Base-by-base conservation (phyloP, 805 yeast species). In the Spathaspora passalidarum region DNA sequence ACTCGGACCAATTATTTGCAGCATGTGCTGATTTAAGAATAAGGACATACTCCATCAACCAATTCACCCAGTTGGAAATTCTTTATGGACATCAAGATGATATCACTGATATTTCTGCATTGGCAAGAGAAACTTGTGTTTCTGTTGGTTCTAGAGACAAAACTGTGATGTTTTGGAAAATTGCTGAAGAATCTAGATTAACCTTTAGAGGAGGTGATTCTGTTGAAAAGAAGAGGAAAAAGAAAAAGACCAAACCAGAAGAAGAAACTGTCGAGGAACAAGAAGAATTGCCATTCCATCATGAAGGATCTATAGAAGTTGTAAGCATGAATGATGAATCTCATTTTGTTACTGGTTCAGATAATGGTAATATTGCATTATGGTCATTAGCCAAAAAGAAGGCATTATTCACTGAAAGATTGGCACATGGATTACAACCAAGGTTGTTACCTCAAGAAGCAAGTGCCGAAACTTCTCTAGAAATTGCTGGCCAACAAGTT, bases 61-160 rank as follows among this genome's bases (percentile, higher is more conserved):
- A 90, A 66, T 78, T 85, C 59, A 84, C 96, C 3, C 96, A 89
- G 65, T 75, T 92, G 59, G 99, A 94, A 69, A 84, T 88, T 4
- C 70, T 94, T 39, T 94, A 88, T 62, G 99, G 99, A 2, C 99
- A 94, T 66, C 98, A 94, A 69, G 99, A 94, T 61, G 72, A 80
- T 45, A 91, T 92, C 38, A 77, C 79, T 37, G 97, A 84, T 59
- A 84, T 94, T 44, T 70, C 89, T 18, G 89, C 97, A 0, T 70
- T 94, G 49, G 79, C 80, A 8, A 82, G 83, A 63, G 98, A 94
- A 60, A 81, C 97, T 48, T 94, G 99, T 72, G 91, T 94, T 14
- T 88, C 96, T 20, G 98, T 92, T 25, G 99, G 99, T 14, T 77
- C 96, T 2, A 81, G 98, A 56, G 99, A 94, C 67, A 83, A 95